Percentiles rank a stretch among this genome's conserved stretches.
Evolutionary conservation across 345 rosid genomes (phyloP).

Genomic region (Rubroshorea leprosula): DNA sequence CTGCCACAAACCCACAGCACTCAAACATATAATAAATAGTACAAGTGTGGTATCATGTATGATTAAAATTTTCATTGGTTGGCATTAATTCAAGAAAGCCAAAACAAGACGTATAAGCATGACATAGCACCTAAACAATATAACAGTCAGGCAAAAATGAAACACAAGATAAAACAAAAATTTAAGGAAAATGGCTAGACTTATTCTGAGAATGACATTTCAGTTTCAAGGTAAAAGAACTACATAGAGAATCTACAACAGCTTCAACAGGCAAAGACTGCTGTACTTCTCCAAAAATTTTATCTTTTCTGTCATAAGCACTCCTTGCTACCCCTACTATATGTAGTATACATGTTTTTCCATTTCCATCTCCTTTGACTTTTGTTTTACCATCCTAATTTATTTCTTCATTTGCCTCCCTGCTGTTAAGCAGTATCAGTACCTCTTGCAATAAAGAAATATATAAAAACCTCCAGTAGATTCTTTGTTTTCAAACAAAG

Average conservation of each 20-base stretch:
- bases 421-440: not conserved
- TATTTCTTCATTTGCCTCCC: not conserved
- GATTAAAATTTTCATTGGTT: too few species aligned
- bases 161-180: not conserved
- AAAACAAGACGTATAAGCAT: too few species aligned
- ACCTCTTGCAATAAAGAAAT: constrained; percentile 1
- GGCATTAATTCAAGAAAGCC: too few species aligned
- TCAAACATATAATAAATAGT: too few species aligned
- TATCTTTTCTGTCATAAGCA: not conserved
- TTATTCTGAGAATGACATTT: not conserved
- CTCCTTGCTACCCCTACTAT: not conserved
- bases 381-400: too few species aligned
- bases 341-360: too few species aligned
- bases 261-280: constrained; percentile 5
- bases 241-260: not conserved
- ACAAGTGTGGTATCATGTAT: too few species aligned
- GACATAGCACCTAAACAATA: too few species aligned
- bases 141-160: not conserved
- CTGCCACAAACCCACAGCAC: too few species aligned
- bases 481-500: not conserved
- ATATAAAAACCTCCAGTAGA: not conserved
- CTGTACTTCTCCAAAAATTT: not conserved
- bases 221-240: constrained; percentile 5
- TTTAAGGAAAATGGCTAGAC: too few species aligned
- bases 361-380: too few species aligned